These are phyloP conservation scores for Murraya koenigii DNA, from an alignment of 345 rosid species.

Conservation along the genomic window DNA sequence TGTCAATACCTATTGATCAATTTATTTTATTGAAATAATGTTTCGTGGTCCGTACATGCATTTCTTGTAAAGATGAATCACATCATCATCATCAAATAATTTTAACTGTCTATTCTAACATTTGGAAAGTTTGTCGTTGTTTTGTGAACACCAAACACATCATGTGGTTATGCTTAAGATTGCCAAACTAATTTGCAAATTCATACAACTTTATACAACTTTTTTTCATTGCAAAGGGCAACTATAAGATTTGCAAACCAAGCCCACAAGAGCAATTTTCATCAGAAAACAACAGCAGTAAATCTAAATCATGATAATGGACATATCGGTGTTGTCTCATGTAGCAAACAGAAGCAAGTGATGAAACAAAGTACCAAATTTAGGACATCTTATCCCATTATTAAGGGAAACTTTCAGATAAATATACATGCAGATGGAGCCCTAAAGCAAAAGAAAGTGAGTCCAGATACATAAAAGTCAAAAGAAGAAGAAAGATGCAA, in stretches of 20 bases:
- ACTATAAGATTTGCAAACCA: neutral
- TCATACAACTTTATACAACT: too few species aligned
- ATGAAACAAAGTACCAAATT: neutral
- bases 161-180: constrained; percentile 7
- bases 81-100: neutral
- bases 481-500: constrained; percentile 6
- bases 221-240: neutral
- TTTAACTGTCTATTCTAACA: neutral
- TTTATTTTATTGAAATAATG: neutral
- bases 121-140: neutral
- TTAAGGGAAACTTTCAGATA: constrained; percentile 8
- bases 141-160: neutral
- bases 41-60: neutral
- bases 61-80: neutral
- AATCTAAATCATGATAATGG: neutral
- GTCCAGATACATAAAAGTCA: constrained; percentile 1
- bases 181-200: too few species aligned
- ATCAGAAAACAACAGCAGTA: neutral
- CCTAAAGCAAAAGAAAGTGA: constrained; percentile 3
- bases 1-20: neutral
- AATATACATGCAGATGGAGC: constrained; percentile 16
- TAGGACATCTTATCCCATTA: constrained; percentile 4
- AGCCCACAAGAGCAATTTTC: neutral
- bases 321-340: neutral
- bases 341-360: constrained; percentile 1